Conservation (phyloP, 805 yeast species). For the Saturnispora halmiae region DNA sequence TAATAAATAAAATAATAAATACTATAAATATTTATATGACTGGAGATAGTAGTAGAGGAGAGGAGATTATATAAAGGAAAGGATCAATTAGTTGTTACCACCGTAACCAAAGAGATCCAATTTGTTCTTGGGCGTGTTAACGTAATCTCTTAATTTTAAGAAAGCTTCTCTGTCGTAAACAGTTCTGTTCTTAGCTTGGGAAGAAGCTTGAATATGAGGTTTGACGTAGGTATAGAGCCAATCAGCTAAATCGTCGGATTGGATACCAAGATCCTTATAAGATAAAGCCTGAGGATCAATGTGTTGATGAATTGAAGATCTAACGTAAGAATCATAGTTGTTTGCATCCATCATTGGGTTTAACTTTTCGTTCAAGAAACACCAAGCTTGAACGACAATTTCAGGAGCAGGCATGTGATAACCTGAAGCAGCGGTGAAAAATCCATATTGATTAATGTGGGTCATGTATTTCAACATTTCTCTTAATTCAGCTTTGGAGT, state of each 20-base stretch:
- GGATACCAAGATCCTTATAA: conserved; percentile 64
- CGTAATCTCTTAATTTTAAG: conserved; percentile 29
- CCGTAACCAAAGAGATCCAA: conserved; percentile 26
- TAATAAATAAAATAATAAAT: conserved; percentile 11
- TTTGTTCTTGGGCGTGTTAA: conserved; percentile 29
- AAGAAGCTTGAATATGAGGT: conserved; percentile 28
- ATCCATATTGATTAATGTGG: conserved; percentile 29
- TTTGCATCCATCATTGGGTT: conserved; percentile 33
- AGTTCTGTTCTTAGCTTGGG: conserved; percentile 31
- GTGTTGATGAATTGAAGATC: conserved; percentile 59
- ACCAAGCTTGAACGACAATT: conserved; percentile 23
- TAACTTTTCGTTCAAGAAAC: conserved; percentile 33
- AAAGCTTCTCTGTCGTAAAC: conserved; percentile 31
- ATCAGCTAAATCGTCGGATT: conserved; percentile 44
- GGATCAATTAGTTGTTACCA: conserved; percentile 8
- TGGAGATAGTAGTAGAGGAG: not conserved
- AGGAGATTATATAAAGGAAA: not conserved
- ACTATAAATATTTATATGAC: no score
- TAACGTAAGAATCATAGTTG: conserved; percentile 66
- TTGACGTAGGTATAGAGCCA: conserved; percentile 37
- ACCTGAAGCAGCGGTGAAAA: conserved; percentile 31
- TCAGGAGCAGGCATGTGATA: conserved; percentile 35
- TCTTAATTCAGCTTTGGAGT: conserved; percentile 54
- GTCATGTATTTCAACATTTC: conserved; percentile 50
- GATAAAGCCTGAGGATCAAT: conserved; percentile 53